Conservation (phyloP, 176 grass and related monocot genomes). For the Cocos nucifera region DNA sequence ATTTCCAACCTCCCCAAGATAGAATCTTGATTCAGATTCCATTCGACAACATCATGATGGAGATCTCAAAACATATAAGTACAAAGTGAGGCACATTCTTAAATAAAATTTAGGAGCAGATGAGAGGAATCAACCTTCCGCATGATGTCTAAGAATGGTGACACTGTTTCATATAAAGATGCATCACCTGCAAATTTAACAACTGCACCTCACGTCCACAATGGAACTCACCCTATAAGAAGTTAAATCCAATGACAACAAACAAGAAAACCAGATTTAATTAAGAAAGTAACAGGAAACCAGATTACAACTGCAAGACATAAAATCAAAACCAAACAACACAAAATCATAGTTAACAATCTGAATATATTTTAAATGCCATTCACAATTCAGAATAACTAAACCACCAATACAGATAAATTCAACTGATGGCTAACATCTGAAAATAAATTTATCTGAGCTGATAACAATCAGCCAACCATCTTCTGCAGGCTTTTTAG, state of each 20-base stretch:
- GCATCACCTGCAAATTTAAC: slow-evolving; percentile 48
- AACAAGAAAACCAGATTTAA: too few species aligned
- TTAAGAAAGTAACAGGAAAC: too few species aligned
- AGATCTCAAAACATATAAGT: too few species aligned
- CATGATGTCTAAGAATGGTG: slow-evolving; percentile 79
- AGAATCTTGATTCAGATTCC: slow-evolving; percentile 53
- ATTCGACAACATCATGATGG: background rate
- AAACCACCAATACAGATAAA: too few species aligned
- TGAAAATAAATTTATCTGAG: slow-evolving; percentile 41
- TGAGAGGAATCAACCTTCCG: slow-evolving; percentile 48
- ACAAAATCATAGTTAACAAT: too few species aligned
- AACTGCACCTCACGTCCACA: background rate
- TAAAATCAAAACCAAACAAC: too few species aligned
- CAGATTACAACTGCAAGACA: too few species aligned
- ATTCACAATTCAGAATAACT: too few species aligned
- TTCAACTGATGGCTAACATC: background rate
- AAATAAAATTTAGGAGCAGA: background rate
- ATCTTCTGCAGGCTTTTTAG: slow-evolving; percentile 93
- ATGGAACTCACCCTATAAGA: too few species aligned
- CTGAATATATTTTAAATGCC: too few species aligned
- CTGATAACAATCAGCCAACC: slow-evolving; percentile 83
- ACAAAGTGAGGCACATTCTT: too few species aligned
- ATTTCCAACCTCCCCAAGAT: slow-evolving; percentile 77
- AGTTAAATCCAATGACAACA: too few species aligned
- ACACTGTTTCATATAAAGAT: slow-evolving; percentile 51